Evolutionary conservation across 768 basidiomycete genomes (phyloP).

Genomic region (Leccinum longicurvipes): DNA sequence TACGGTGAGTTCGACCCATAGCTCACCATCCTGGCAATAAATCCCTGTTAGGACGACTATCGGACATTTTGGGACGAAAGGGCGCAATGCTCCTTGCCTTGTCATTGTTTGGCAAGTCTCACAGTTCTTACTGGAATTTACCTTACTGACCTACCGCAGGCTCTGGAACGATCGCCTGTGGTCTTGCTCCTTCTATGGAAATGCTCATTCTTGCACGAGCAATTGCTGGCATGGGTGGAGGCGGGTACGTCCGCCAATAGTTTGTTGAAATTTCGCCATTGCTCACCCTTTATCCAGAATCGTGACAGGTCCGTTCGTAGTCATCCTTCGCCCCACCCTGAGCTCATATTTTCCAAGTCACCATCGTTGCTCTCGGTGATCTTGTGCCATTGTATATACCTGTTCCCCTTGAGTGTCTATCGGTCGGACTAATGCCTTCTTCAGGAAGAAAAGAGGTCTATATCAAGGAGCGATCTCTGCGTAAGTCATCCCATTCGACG

Average conservation of each 20-base stretch:
- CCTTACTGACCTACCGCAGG: not conserved
- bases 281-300: not conserved
- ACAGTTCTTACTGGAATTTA: not conserved
- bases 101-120: not conserved
- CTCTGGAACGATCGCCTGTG: not conserved
- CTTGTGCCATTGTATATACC: not conserved
- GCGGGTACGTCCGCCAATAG: not conserved
- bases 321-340: not conserved
- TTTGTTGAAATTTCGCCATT: not conserved
- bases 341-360: not conserved
- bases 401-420: not conserved
- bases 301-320: not conserved
- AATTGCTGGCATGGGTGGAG: not conserved
- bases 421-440: not conserved
- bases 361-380: not conserved
- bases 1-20: not conserved
- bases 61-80: not conserved
- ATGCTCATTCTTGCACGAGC: not conserved
- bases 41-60: not conserved
- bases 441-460: not conserved
- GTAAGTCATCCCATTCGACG: too few species aligned
- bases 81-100: not conserved
- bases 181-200: not conserved
- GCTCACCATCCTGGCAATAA: not conserved
- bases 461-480: not conserved